Base-by-base conservation (phyloP, 768 basidiomycete genomes). In the Pleurotus ostreatus region DNA sequence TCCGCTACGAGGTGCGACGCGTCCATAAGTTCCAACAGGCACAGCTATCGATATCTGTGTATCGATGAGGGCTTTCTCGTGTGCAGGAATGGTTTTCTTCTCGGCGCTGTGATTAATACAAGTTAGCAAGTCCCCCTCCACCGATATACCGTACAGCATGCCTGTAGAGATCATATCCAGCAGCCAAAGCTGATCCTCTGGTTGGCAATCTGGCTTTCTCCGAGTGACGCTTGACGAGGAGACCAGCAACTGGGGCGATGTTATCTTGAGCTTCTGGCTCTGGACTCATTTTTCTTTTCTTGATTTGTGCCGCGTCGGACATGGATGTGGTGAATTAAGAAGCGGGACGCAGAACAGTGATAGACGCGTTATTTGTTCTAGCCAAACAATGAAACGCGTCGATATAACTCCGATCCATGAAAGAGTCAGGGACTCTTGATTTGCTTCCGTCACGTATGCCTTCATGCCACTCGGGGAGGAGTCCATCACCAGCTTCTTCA, bases 141-240 rank as follows among this genome's bases (percentile, higher is more conserved):
- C 8, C 8, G 11, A 34, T 4, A 8, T 34, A 11, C 30, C 30
- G 11, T 34, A 60, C 60, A 57, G 48, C 76, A n/a, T 67, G 92
- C 94, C 89, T 89, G 74, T 94, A 95, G 38, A 99, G 77, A 70
- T 99, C 97, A 66, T 98, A 97, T 4, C 97, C 97, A 1, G 97
- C 97, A 2, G 96, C 83, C 48, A 94, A 75, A 2, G 84, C 71
- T 2, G 90, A 93, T 0, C 97, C 96, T 49, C 93, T 82, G 8
- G 90, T 94, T 2, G 97, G 97, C 18, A 93, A 67, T 59, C 69
- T 88, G 22, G 92, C 97, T 64, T 86, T 89, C 15, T 84, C 82
- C 2, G 91, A 93, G 38, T 89, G 84, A 34, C 85, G 82, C 67
- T 97, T 97, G 66, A 99, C 82, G 54, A 93, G 82, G 16, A 98